Evolutionary conservation across 176 grass and related monocot genomes (phyloP).

Genomic region (Cymbopogon citratus): DNA sequence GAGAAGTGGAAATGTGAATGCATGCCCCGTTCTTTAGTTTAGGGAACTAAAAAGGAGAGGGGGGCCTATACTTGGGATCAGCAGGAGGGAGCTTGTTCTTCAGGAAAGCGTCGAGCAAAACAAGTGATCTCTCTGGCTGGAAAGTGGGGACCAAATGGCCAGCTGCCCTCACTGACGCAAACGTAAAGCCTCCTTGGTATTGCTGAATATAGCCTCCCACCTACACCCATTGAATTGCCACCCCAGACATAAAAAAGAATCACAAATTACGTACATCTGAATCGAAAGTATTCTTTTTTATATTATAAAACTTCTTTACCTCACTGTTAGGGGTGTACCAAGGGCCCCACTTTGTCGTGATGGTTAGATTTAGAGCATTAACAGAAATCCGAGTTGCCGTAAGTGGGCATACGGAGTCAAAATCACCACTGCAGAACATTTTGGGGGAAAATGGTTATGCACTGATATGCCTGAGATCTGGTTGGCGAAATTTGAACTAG

Average conservation of each 20-base stretch:
- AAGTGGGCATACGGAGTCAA: constrained; percentile 34
- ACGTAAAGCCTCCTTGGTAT: constrained; percentile 41
- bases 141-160: constrained; percentile 47
- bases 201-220: constrained; percentile 51
- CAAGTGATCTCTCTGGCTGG: constrained; percentile 41
- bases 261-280: neutral
- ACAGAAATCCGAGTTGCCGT: constrained; percentile 29
- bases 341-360: constrained; percentile 33
- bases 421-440: constrained; percentile 33
- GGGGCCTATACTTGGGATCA: constrained; percentile 13
- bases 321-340: constrained; percentile 46
- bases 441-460: neutral
- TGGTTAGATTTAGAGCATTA: constrained; percentile 30
- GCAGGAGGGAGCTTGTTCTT: constrained; percentile 37
- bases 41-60: no score
- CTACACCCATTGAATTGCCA: neutral
- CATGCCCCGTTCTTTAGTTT: neutral
- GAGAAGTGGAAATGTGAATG: neutral
- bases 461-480: neutral
- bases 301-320: constrained; percentile 5
- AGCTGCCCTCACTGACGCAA: constrained; percentile 33
- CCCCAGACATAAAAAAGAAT: neutral
- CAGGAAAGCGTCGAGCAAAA: constrained; percentile 37
- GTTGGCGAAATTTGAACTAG: neutral
- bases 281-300: neutral